A percentile compares a stretch with the other conserved stretches of the same genome.
Conservation (phyloP, 768 basidiomycete genomes). For the Mycena vulgaris region DNA sequence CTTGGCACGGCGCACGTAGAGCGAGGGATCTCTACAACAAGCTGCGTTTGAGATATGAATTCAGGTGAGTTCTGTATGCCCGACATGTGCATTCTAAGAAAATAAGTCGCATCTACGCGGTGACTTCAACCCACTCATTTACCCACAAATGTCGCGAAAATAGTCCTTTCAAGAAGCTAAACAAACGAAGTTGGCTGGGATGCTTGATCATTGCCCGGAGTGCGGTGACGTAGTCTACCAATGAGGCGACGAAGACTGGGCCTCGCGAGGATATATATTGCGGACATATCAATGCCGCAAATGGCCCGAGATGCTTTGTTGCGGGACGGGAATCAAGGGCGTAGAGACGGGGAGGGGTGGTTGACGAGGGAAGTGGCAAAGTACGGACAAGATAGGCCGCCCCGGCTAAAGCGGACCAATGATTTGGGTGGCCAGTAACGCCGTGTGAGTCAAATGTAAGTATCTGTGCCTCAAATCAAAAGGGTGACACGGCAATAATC, state of each 20-base stretch:
- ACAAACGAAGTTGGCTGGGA: slow-evolving; percentile 73
- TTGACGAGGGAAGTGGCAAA: not conserved
- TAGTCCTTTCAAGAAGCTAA: slow-evolving; percentile 72
- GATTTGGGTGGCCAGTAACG: slow-evolving; percentile 76
- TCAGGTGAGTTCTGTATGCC: no score
- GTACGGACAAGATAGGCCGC: slow-evolving; percentile 54
- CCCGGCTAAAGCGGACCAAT: slow-evolving; percentile 61
- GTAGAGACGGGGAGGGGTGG: slow-evolving; percentile 11
- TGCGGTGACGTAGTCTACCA: slow-evolving; percentile 57
- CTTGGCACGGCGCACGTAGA: no score
- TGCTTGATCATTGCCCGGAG: slow-evolving; percentile 70
- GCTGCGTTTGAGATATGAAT: no score
- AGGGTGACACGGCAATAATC: not conserved
- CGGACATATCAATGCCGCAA: not conserved
- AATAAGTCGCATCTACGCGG: slow-evolving; percentile 45
- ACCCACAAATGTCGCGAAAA: slow-evolving; percentile 82
- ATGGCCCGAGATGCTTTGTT: slow-evolving; percentile 16
- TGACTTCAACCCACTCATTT: slow-evolving; percentile 70
- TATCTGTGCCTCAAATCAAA: slow-evolving; percentile 56
- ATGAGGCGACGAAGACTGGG: slow-evolving; percentile 48
- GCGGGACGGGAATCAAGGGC: slow-evolving; percentile 1
- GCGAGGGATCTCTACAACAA: no score
- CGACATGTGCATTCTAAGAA: no score
- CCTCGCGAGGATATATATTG: slow-evolving; percentile 36
- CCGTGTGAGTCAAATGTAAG: slow-evolving; percentile 75